Conservation (phyloP, 257 asterid species). For the Nicotiana attenuata region DNA sequence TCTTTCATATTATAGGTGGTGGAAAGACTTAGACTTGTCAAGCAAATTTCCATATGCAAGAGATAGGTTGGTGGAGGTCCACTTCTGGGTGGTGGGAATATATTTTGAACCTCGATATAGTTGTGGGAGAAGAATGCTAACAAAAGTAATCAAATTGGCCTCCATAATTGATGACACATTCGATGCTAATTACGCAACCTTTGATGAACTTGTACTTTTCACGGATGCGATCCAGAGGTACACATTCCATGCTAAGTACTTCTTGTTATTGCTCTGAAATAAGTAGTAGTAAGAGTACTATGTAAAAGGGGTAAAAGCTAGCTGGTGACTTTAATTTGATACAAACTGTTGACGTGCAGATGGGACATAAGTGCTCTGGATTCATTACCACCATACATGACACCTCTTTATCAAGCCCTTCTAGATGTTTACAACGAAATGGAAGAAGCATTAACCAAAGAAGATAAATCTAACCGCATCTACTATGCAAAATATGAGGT, state of each 20-base stretch:
- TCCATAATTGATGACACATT: slow-evolving; percentile 28
- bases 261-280: too few species aligned
- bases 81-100: too few species aligned
- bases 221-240: not conserved
- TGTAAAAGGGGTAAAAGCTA: fast-evolving
- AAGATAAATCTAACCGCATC: slow-evolving; percentile 12
- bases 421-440: not conserved
- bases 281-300: too few species aligned
- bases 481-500: not conserved
- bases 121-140: not conserved
- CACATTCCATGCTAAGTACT: too few species aligned
- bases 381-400: slow-evolving; percentile 27
- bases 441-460: not conserved
- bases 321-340: too few species aligned
- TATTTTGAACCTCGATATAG: too few species aligned
- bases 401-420: slow-evolving; percentile 15
- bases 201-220: not conserved
- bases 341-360: not conserved
- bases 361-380: slow-evolving; percentile 22
- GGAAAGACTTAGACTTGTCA: too few species aligned
- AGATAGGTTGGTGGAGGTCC: too few species aligned
- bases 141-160: slow-evolving; percentile 5
- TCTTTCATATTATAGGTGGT: too few species aligned
- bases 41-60: too few species aligned
- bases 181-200: slow-evolving; percentile 5